Evolutionary conservation across 176 grass and related monocot species (phyloP), one percentile per base, ranked within the genome.

Genomic region (Bonia amplexicaulis): DNA sequence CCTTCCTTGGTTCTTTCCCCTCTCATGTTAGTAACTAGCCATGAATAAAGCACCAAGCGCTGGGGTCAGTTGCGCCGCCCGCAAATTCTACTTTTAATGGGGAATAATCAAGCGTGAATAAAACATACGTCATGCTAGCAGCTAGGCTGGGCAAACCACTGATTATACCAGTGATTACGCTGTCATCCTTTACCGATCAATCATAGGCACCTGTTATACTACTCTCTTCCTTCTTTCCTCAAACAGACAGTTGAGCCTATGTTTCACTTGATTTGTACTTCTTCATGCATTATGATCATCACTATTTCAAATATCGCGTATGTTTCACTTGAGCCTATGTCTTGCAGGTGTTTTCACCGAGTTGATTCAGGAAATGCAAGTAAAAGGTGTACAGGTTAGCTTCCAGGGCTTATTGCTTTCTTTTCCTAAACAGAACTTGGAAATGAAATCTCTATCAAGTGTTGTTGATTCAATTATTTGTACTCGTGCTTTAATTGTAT

Each of bases 281-380:
- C 19, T 63, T 53, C 6, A 22, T 73, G 49, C 22, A 4, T 29
- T 83, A 26, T 44, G 86, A 22, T 77, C n/a, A 25, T 37, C 25
- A 8, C 37, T 12, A 10, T 77, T 74, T 58, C 2, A 55, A 59
- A 29, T 61, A 66, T 33, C 10, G 1, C 12, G 35, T 73, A 60
- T 62, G 19, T 59, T 71, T 85, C 31, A 33, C 40, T 83, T 65
- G 86, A 79, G 69, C 6, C 33, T 70, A 20, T 84, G 48, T 55
- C 25, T 76, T 73, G 19, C 77, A 96, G 93, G 93, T 92, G 91
- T 99, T 84, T 99, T 99, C 84, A 99, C 96, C 19, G 96, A 99
- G 84, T 77, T 99, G 78, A 99, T 99, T 78, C 93, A 99, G 80
- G 91, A 96, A 76, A 99, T 99, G 93, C 93, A 96, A 90, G 96